Base-by-base conservation (phyloP, 176 grass and related monocot species). In the Aegilops tauschii region DNA sequence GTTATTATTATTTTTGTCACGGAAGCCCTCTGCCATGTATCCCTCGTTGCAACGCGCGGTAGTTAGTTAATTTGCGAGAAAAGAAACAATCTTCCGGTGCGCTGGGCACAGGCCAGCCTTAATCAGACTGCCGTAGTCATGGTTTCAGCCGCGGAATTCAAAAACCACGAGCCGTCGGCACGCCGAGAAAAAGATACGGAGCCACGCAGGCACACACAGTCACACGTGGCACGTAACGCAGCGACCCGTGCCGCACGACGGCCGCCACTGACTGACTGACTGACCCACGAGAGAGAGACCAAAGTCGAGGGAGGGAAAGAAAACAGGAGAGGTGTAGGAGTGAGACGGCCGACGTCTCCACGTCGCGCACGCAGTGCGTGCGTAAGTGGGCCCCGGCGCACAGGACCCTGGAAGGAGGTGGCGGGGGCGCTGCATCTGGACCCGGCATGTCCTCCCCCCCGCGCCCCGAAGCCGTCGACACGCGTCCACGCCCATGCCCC, bases 391-490 rank as follows among this genome's bases (percentile, higher is more conserved):
- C 32, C 23, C 50, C 68, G 11, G 5, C 28, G 20, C 72, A 16
- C 65, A 58, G 76, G 5, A 36, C 9, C 59, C 6, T 54, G 65
- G 69, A 13, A 14, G 27, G 14, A 4, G n/a, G 76, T 18, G 35
- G 89, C 18, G 44, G 44, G 44, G 44, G 80, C 39, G 73, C 65
- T 79, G 80, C 84, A 87, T 72, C 84, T 83, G 84, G 84, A 90
- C 80, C 67, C 67, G 50, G 83, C 78, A 77, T 62, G 71, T 0
- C 0, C 12, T 10, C 23, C 25, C 30, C 30, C 79, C 32, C 40
- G 68, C 84, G 66, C 29, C 40, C 54, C 58, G 58, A 67, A 9
- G 34, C 67, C 17, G 40, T 14, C 75, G 85, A 90, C 84, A 90
- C 85, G 89, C 84, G 85, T 87, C 67, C 85, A 7, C 45, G 18